Evolutionary conservation across 2,329 filamentous ascomycete species (phyloP), one percentile per base, ranked within the genome.

Genomic region (Drechslerella coelobrocha): DNA sequence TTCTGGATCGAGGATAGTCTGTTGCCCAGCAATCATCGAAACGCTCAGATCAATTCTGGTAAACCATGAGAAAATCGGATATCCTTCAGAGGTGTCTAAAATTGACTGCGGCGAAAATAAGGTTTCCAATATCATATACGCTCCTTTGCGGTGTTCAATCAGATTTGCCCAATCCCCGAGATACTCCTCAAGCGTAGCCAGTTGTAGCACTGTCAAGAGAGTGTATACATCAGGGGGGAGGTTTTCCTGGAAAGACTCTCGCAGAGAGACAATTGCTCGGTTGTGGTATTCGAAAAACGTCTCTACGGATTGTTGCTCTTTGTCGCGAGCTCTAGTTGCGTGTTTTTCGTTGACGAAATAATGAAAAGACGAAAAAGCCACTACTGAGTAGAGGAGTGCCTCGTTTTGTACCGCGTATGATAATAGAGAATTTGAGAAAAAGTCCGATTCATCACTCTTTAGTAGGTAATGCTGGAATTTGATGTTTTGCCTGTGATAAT

Each of bases 151-250:
- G 78, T 97, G 94, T 21, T 92, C 90, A 79, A 94, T 88, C 14
- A 97, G 82, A 76, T 95, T 97, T 57, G 95, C 86, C 92, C 92
- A 97, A 77, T 99, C 94, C 10, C 94, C 94, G 48, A 97, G 83
- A 76, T 92, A 95, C 80, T 97, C 94, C 91, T 99, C 94, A 61
- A 97, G 94, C 2, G 91, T 95, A 61, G 92, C 92, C 53, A 97
- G 84, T 76, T 97, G 92, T 43, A 99, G 81, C 19, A 97, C 92
- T 0, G 93, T 95, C 68, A 97, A 78, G 29, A 97, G 82, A 0
- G 89, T 96, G 5, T 88, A 85, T 53, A 92, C 83, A 31, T 82
- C 89, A 73, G 90, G 87, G 69, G 85, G 86, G 73, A 91, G 88
- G 63, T 86, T 87, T 59, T 84, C 87, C 72, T 87, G 86, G 17